Evolutionary conservation across 2,329 filamentous ascomycete species (phyloP), one percentile per base, ranked within the genome.

Genomic region (Fusarium sp.): DNA sequence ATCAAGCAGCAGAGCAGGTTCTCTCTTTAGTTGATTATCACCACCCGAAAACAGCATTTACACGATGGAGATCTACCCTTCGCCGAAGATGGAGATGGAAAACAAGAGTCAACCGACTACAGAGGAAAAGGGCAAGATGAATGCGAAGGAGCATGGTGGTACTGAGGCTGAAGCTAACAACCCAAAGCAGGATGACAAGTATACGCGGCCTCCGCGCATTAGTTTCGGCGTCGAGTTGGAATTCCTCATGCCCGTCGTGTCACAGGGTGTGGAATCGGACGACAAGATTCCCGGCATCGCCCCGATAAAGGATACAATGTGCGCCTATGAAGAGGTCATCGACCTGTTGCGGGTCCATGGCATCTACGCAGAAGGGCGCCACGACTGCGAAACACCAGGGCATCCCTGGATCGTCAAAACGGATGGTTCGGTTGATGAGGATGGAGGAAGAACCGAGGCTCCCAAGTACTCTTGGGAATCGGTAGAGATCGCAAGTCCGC

Each of bases 401-500:
- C 39, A 50, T 36, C 36, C 36, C n/a, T 70, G 67, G 69, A 14
- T 38, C 6, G 46, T 72, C 38, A 36, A 32, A 4, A 9, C 3
- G 2, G 67, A 71, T n/a, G 1, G 4, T 7, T 58, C 60, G 9
- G 38, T 68, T 2, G 10, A 8, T 3, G 62, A 69, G 52, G 6
- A 7, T 6, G 20, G 47, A 38, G 32, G 26, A 30, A 23, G 21
- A 23, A 12, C 17, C 5, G 11, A 44, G 15, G 12, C 24, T 17
- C 20, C 40, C 14, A n/a, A 23, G 6, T 44, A 61, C 60, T 5
- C n/a, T 7, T 79, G 74, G 70, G 23, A 62, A 6, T 52, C 55
- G 9, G 32, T 80, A 8, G 77, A 80, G 55, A 39, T 80, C n/a
- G 56, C 68, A 15, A 78, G 75, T 28, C 78, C 78, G 3, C 75